Conservation (phyloP, 257 asterid genomes). For the Solanum bukasovii region DNA sequence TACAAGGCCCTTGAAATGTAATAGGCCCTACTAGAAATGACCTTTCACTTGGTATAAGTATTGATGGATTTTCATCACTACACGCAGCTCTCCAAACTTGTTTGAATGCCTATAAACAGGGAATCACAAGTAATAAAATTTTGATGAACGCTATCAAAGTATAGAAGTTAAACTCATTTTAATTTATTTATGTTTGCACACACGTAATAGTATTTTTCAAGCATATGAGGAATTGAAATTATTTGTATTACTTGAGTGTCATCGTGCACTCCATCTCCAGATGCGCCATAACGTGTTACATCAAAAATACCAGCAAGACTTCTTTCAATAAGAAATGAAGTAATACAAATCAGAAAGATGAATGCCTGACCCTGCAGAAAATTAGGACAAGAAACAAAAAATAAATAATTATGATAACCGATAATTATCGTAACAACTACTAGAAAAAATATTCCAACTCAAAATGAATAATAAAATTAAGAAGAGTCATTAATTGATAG, state of each 20-base stretch:
- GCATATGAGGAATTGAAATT: neutral
- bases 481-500: neutral
- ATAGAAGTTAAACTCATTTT: neutral
- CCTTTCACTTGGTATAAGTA: neutral
- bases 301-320: neutral
- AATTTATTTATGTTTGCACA: neutral
- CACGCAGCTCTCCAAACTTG: slow-evolving; percentile 9
- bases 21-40: slow-evolving; percentile 1
- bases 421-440: neutral
- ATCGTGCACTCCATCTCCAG: slow-evolving; percentile 14
- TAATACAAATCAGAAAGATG: neutral
- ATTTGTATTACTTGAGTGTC: slow-evolving; percentile 4
- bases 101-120: neutral
- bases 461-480: neutral
- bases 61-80: neutral
- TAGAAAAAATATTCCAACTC: neutral
- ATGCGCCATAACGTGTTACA: slow-evolving; percentile 5
- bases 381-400: neutral
- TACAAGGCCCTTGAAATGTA: slow-evolving; percentile 12
- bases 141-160: neutral
- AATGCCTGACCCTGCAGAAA: slow-evolving; percentile 1
- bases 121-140: neutral
- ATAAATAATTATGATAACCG: neutral
- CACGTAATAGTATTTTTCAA: neutral
- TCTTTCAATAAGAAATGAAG: neutral